Conservation (phyloP, 108 stramenopile species). For the Epipyxis sp. region DNA sequence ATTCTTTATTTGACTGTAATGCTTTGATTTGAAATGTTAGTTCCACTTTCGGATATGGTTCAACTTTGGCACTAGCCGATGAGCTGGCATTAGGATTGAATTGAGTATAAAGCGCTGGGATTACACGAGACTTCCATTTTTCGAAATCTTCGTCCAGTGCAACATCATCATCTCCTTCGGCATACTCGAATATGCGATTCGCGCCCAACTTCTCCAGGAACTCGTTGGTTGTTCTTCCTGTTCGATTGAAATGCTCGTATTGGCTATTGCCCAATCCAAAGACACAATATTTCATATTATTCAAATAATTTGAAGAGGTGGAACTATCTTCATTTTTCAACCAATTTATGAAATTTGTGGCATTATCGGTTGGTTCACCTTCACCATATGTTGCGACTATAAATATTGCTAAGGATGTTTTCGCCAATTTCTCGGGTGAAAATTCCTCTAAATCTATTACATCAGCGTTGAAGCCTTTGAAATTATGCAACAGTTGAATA, state of each 20-base stretch:
- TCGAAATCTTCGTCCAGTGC: slow-evolving; percentile 95
- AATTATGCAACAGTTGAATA: no score
- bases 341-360: slow-evolving; percentile 67
- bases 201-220: slow-evolving; percentile 71
- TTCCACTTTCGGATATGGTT: no score
- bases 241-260: slow-evolving; percentile 89
- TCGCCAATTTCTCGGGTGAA: slow-evolving; percentile 52
- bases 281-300: slow-evolving; percentile 70
- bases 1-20: slow-evolving; percentile 39
- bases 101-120: no score
- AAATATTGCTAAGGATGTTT: slow-evolving; percentile 59
- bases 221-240: slow-evolving; percentile 78
- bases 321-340: slow-evolving; percentile 59
- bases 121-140: slow-evolving; percentile 87
- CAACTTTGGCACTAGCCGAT: no score
- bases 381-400: slow-evolving; percentile 97
- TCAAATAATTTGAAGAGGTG: slow-evolving; percentile 38
- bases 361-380: slow-evolving; percentile 98
- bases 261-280: slow-evolving; percentile 96
- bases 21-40: not conserved
- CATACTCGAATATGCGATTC: slow-evolving; percentile 61
- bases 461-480: slow-evolving; percentile 68
- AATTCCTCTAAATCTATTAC: slow-evolving; percentile 85
- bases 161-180: slow-evolving; percentile 89
- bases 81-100: no score